Base-by-base conservation (phyloP, 2,329 filamentous ascomycete species). In the Amauroascus niger region DNA sequence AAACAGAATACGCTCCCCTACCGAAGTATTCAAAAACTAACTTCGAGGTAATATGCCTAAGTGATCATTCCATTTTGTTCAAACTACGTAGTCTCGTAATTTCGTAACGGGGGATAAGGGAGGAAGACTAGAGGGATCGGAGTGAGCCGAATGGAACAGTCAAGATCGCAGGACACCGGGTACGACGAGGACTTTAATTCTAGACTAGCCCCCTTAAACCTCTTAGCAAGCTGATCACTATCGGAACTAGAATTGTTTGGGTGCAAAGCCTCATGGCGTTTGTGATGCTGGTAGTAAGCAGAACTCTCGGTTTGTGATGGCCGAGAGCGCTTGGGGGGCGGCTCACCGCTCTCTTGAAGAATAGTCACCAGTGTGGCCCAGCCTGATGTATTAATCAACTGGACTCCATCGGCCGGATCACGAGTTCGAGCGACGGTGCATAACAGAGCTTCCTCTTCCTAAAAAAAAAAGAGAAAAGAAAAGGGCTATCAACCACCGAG, bases 281-380 rank as follows among this genome's bases (percentile, higher is more conserved):
- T 26, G 39, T 47, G 33, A 22, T 64, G 26, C 11, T 35, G 60
- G 56, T 64, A 60, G 61, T 62, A 62, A 58, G 59, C 60, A 61
- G 62, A 56, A 63, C 63, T 58, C 63, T 72, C 70, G 65, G 71
- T 69, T 59, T 68, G 67, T 44, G 60, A 62, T 57, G 66, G 67
- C 69, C 72, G 67, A 63, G 68, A 64, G 69, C 77, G 86, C 79
- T 93, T 94, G 72, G 83, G 84, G 81, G 85, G 82, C 82, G 85
- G 85, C 87, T 95, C 90, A 95, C 90, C 88, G 80, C 88, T 89
- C 82, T 89, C 87, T 83, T 93, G 83, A 74, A 97, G 81, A 69
- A 98, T 95, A 70, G 87, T 85, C 73, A 91, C 79, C 66, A 98
- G 79, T 56, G 88, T 97, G 71, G 90, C 87, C 93, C 93, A 98